A percentile compares a stretch with the other conserved stretches of the same genome.
Evolutionary conservation across 139 green algal species (phyloP).

Genomic region (Zygnema cylindricum): DNA sequence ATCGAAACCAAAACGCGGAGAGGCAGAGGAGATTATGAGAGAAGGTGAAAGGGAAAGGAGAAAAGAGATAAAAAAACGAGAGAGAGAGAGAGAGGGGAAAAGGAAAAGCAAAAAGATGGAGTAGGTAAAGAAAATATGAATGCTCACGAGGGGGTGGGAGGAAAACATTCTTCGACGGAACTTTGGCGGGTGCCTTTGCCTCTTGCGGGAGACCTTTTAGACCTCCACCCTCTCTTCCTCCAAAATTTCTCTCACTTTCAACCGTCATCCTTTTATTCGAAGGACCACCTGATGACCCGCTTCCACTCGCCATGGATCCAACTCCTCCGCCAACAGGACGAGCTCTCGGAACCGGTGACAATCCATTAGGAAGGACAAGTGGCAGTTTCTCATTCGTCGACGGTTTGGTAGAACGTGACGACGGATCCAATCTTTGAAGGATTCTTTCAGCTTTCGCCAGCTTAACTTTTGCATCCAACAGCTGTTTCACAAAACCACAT

Average conservation of each 20-base stretch:
- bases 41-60: too few species aligned
- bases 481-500: background rate
- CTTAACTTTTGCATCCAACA: background rate
- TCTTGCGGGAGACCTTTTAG: background rate
- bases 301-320: background rate
- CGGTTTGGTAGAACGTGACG: background rate
- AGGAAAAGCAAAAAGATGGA: too few species aligned
- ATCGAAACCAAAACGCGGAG: background rate
- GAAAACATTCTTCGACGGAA: background rate
- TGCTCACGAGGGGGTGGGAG: background rate
- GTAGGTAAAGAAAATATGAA: background rate
- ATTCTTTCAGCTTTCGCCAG: background rate
- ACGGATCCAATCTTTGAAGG: background rate
- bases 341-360: background rate
- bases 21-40: too few species aligned
- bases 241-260: background rate
- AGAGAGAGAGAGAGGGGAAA: background rate
- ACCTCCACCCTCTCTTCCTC: background rate
- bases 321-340: background rate
- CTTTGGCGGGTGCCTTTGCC: background rate
- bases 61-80: too few species aligned
- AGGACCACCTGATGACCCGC: too few species aligned
- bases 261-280: background rate
- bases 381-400: background rate
- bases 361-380: background rate